Evolutionary conservation across 2,329 filamentous ascomycete genomes (phyloP).

Genomic region (Xylariaceae sp.): DNA sequence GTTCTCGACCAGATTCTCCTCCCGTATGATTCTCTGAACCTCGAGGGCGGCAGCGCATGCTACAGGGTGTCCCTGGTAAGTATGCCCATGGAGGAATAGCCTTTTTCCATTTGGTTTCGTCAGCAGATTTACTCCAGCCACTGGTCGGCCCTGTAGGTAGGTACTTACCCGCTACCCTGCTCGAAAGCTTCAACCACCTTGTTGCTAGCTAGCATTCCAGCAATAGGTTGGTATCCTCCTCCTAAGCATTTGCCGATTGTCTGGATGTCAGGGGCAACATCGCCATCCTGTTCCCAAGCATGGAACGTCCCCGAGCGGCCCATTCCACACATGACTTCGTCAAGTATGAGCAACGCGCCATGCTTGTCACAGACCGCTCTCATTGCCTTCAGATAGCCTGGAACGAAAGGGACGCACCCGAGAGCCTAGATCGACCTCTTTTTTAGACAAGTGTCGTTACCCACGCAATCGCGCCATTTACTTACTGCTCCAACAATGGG

Average conservation of each 20-base stretch:
- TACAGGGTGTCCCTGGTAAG: conserved; percentile 41
- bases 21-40: conserved; percentile 35
- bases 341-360: conserved; percentile 69
- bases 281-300: conserved; percentile 54
- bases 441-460: conserved; percentile 4
- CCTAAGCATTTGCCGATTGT: conserved; percentile 62
- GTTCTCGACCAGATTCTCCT: conserved; percentile 31
- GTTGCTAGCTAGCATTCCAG: conserved; percentile 51
- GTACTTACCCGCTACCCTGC: conserved; percentile 32
- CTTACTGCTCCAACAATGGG: conserved; percentile 66
- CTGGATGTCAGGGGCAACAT: conserved; percentile 56
- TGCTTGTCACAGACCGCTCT: conserved; percentile 63
- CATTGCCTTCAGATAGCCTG: conserved; percentile 66
- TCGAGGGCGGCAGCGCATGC: conserved; percentile 35
- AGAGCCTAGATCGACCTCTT: conserved; percentile 33
- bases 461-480: conserved; percentile 2
- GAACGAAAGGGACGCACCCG: conserved; percentile 61
- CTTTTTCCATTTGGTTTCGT: conserved; percentile 2
- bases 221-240: conserved; percentile 57
- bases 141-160: background rate
- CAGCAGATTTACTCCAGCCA: background rate
- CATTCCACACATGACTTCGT: conserved; percentile 70
- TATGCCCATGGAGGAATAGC: conserved; percentile 53
- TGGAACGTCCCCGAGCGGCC: conserved; percentile 55
- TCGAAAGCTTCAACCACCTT: conserved; percentile 43